These are phyloP conservation scores for Shiraia sp. DNA, from an alignment of 2,329 filamentous ascomycete species.

Conservation along the genomic window DNA sequence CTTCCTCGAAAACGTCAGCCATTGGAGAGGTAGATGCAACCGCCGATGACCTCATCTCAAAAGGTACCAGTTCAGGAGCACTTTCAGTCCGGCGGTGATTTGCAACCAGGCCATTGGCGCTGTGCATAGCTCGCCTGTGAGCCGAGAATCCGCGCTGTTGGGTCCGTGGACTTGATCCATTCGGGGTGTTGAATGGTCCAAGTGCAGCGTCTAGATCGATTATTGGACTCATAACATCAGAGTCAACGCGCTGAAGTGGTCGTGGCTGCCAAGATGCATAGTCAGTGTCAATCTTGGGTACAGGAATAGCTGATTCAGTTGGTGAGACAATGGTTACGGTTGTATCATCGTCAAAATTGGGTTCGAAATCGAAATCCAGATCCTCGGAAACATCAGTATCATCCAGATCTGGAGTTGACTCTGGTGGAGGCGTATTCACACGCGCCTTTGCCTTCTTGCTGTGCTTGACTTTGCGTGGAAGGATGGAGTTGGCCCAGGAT, in stretches of 20 bases:
- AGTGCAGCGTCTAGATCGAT: conserved; percentile 94
- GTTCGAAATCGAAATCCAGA: conserved; percentile 43
- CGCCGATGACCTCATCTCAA: conserved; percentile 58
- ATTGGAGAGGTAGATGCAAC: conserved; percentile 71
- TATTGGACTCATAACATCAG: conserved; percentile 74
- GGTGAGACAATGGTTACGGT: conserved; percentile 48
- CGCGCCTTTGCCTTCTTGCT: conserved; percentile 51
- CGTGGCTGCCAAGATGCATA: conserved; percentile 45
- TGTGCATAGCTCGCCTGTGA: conserved; percentile 72
- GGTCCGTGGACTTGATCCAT: conserved; percentile 66
- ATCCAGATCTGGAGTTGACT: conserved; percentile 26
- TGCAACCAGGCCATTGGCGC: conserved; percentile 74
- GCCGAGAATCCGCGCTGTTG: conserved; percentile 41
- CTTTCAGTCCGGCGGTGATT: conserved; percentile 80
- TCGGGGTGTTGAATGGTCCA: conserved; percentile 85
- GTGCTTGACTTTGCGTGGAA: conserved; percentile 64
- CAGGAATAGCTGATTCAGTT: conserved; percentile 23
- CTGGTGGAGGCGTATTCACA: conserved; percentile 34
- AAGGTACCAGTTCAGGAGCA: conserved; percentile 76
- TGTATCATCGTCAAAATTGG: conserved; percentile 48
- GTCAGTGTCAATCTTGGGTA: conserved; percentile 37
- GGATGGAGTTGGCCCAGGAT: conserved; percentile 69
- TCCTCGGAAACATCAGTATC: conserved; percentile 42
- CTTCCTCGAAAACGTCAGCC: conserved; percentile 86
- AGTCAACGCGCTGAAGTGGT: conserved; percentile 42